These are phyloP conservation scores for Bacterosira constricta DNA, from an alignment of 108 stramenopile genomes.

Conservation along the genomic window DNA sequence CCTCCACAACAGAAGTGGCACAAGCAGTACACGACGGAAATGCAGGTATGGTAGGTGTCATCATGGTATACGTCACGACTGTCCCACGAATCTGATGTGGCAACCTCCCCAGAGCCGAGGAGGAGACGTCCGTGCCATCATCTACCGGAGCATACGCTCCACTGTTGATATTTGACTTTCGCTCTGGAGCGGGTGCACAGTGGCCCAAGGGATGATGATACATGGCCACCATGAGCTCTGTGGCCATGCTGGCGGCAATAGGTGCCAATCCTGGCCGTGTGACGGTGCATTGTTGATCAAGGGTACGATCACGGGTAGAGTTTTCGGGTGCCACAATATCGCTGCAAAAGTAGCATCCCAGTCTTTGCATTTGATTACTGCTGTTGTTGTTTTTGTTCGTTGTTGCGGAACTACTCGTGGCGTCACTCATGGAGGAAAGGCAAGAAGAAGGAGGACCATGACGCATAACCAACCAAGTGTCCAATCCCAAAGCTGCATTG, in stretches of 20 bases:
- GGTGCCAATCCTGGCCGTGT: conserved; percentile 98
- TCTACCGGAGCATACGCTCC: conserved; percentile 54
- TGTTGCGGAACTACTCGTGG: too few species aligned
- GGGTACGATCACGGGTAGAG: conserved; percentile 92
- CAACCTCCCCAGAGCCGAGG: conserved; percentile 72
- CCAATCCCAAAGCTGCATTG: conserved; percentile 97
- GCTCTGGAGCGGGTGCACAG: conserved; percentile 58
- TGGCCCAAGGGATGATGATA: conserved; percentile 87
- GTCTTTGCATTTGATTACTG: conserved; percentile 38
- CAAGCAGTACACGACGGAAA: conserved; percentile 95
- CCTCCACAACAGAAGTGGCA: conserved; percentile 76
- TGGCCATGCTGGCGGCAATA: conserved; percentile 94
- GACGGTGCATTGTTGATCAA: conserved; percentile 99
- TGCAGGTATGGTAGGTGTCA: conserved; percentile 89
- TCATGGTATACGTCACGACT: conserved; percentile 88
- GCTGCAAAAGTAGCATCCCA: conserved; percentile 99
- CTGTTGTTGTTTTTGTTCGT: not conserved
- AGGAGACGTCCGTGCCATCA: conserved; percentile 37
- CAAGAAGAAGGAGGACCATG: conserved; percentile 71
- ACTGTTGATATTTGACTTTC: conserved; percentile 3
- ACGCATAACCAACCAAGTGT: conserved; percentile 97
- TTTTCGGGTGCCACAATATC: conserved; percentile 98
- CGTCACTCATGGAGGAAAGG: conserved; percentile 35
- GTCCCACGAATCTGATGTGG: conserved; percentile 96
- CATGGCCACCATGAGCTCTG: conserved; percentile 92